Evolutionary conservation across 768 basidiomycete species (phyloP).

Genomic region (Mycena haematopus): DNA sequence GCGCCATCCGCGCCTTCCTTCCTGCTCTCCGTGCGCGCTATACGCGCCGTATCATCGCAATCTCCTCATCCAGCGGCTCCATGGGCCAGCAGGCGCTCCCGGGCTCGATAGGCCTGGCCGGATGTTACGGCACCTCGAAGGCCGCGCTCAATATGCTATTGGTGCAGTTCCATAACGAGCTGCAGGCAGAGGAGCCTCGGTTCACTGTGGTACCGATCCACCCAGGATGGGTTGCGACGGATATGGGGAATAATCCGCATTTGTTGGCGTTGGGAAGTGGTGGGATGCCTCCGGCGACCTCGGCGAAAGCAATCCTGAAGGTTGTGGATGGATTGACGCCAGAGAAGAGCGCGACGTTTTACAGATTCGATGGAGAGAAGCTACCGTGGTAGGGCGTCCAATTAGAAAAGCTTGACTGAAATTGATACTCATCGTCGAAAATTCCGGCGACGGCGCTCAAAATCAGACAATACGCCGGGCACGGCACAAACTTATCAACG

Average conservation of each 20-base stretch:
- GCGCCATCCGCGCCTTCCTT: conserved; percentile 29
- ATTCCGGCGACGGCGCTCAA: too few species aligned
- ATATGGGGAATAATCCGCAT: conserved; percentile 25
- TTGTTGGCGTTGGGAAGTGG: conserved; percentile 5
- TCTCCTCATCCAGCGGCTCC: conserved; percentile 30
- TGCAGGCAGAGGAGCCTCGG: conserved; percentile 15
- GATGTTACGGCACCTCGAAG: conserved; percentile 29
- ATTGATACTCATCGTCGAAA: too few species aligned
- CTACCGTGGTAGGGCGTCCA: conserved; percentile 29
- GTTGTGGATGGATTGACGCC: conserved; percentile 17
- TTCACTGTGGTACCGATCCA: conserved; percentile 30
- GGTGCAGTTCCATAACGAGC: conserved; percentile 30
- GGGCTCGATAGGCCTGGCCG: conserved; percentile 25
- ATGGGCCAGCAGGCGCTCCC: conserved; percentile 23
- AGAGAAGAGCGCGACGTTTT: conserved; percentile 28
- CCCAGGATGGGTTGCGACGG: conserved; percentile 29
- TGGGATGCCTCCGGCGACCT: conserved; percentile 24
- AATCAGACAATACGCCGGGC: too few species aligned
- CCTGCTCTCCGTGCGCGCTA: conserved; percentile 30
- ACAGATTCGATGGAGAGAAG: conserved; percentile 24
- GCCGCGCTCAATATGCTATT: conserved; percentile 11
- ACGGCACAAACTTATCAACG: too few species aligned
- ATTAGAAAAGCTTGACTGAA: too few species aligned
- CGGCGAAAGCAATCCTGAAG: conserved; percentile 25
- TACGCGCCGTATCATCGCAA: conserved; percentile 26